phyloP scores from a whole-genome alignment of 345 rosid species.

The Eucalyptus lansdowneana region DNA sequence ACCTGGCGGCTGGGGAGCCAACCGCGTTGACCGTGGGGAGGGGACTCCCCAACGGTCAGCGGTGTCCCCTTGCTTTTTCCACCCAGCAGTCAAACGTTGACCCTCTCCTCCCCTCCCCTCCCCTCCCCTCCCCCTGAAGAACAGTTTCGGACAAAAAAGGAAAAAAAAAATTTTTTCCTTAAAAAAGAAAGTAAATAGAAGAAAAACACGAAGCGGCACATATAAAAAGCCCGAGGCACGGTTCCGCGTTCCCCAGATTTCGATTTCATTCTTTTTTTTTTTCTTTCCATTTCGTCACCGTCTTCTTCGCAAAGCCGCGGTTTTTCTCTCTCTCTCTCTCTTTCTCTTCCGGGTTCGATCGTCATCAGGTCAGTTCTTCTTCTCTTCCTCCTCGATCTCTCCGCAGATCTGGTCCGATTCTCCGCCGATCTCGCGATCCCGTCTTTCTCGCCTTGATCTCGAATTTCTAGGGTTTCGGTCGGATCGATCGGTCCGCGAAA shows the following conservation, averaged over 20 bases:
- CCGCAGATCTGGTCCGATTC: not conserved
- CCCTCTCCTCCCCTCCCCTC: not conserved
- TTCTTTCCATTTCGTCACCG: not conserved
- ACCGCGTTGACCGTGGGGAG: not conserved
- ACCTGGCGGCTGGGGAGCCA: not conserved
- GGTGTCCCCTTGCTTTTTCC: not conserved
- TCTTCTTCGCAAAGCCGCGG: not conserved
- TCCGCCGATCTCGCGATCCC: not conserved
- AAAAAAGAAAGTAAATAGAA: not conserved
- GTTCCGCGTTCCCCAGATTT: not conserved
- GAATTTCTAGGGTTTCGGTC: not conserved
- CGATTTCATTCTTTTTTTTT: not conserved
- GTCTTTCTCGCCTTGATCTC: not conserved
- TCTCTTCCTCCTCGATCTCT: not conserved
- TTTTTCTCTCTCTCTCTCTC: not conserved
- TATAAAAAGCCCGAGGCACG: accelerated
- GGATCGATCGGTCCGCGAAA: not conserved
- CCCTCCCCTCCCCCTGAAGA: not conserved
- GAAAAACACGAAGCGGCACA: not conserved
- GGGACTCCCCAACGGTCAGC: not conserved
- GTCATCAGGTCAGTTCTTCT: not conserved
- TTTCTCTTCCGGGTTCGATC: not conserved
- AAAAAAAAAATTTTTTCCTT: accelerated
- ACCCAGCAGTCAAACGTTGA: not conserved
- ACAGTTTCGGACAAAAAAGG: not conserved